Evolutionary conservation across 2,329 filamentous ascomycete genomes (phyloP).

Genomic region (Penicillium crustosum): DNA sequence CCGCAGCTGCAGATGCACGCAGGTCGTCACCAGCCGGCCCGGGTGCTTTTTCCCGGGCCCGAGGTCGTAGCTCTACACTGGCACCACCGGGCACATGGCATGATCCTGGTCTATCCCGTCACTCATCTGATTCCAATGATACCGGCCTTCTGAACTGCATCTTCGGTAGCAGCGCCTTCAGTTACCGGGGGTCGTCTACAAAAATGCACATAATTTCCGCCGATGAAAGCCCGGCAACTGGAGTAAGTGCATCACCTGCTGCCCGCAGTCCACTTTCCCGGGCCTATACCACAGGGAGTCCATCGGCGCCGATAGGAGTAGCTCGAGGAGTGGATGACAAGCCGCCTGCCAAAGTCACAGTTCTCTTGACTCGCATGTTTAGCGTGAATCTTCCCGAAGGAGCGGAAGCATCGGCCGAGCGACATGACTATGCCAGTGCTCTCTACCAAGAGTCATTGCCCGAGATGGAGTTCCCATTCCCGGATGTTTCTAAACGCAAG

Average conservation of each 20-base stretch:
- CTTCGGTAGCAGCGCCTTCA: constrained; percentile 59
- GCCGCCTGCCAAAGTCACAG: constrained; percentile 50
- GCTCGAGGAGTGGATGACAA: constrained; percentile 34
- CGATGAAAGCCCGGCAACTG: constrained; percentile 34
- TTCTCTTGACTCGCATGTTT: constrained; percentile 60
- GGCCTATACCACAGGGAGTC: constrained; percentile 40
- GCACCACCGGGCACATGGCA: constrained; percentile 35
- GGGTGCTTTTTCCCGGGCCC: constrained; percentile 43
- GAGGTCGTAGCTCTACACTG: constrained; percentile 49
- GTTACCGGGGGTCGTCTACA: constrained; percentile 59
- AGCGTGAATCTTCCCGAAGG: constrained; percentile 55
- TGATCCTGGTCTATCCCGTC: constrained; percentile 39
- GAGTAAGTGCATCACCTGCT: constrained; percentile 28
- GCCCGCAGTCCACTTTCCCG: constrained; percentile 39
- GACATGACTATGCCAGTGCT: constrained; percentile 32
- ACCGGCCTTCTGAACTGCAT: constrained; percentile 57
- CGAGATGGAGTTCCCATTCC: constrained; percentile 40
- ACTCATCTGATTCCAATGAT: constrained; percentile 52
- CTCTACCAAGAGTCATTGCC: constrained; percentile 36
- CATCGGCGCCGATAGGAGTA: constrained; percentile 29
- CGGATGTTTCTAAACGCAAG: constrained; percentile 42
- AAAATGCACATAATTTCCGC: constrained; percentile 59
- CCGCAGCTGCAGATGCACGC: constrained; percentile 35
- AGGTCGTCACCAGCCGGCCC: constrained; percentile 34
- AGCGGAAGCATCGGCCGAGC: constrained; percentile 37